These are phyloP conservation scores for Fragaria iinumae DNA, from an alignment of 306 rosid genomes.

Conservation along the genomic window DNA sequence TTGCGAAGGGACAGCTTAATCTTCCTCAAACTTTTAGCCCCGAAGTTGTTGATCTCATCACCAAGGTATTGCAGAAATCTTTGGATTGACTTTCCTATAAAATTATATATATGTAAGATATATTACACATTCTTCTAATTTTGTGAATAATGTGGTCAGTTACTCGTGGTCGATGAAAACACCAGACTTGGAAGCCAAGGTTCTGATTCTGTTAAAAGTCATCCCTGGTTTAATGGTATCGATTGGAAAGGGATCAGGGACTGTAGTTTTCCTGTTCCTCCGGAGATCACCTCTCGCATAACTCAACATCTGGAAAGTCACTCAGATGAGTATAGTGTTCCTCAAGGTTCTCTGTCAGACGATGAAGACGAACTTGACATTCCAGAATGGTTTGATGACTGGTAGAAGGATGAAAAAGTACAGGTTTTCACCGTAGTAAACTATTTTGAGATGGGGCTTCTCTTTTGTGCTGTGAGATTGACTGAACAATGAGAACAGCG, in stretches of 20 bases:
- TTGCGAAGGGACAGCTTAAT: slow-evolving; percentile 75
- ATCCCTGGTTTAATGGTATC: slow-evolving; percentile 83
- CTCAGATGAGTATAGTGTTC: slow-evolving; percentile 47
- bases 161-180: slow-evolving; percentile 84
- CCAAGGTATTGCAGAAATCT: slow-evolving; percentile 59
- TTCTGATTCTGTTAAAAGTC: slow-evolving; percentile 57
- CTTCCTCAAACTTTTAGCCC: slow-evolving; percentile 78
- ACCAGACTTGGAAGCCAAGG: slow-evolving; percentile 82
- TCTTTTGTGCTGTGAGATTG: slow-evolving; percentile 21
- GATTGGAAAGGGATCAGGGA: slow-evolving; percentile 71
- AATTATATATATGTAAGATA: background rate
- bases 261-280: slow-evolving; percentile 59
- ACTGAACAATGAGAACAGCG: slow-evolving; percentile 21
- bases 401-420: slow-evolving; percentile 51
- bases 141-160: slow-evolving; percentile 44
- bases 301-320: slow-evolving; percentile 58
- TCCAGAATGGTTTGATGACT: slow-evolving; percentile 90
- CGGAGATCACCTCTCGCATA: slow-evolving; percentile 61
- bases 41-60: slow-evolving; percentile 75
- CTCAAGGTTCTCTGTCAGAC: slow-evolving; percentile 45
- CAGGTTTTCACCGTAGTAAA: slow-evolving; percentile 21
- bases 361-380: slow-evolving; percentile 52
- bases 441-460: slow-evolving; percentile 29
- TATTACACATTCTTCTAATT: slow-evolving; percentile 28
- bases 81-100: background rate